Evolutionary conservation across 73 alveolate genomes (phyloP).

Genomic region (Paramecium biaurelia): DNA sequence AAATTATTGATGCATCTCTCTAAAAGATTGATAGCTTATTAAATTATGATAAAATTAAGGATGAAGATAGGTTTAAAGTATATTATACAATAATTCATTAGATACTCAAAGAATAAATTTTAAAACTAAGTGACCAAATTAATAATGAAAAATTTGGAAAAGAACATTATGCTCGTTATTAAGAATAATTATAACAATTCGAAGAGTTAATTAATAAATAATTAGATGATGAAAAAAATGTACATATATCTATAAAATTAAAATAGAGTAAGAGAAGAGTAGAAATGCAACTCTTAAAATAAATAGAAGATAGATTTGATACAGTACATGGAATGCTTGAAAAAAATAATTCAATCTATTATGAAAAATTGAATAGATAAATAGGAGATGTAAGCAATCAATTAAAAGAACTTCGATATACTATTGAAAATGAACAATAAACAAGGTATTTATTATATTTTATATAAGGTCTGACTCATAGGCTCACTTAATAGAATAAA

Average conservation of each 20-base stretch:
- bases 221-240: constrained; percentile 12
- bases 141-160: not conserved
- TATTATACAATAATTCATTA: not conserved
- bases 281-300: not conserved
- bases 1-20: constrained; percentile 11
- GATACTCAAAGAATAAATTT: not conserved
- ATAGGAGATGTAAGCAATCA: constrained; percentile 3
- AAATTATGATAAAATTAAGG: constrained; percentile 34
- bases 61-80: constrained; percentile 37
- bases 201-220: not conserved
- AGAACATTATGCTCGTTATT: not conserved
- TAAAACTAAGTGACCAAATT: not conserved
- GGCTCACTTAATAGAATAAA: constrained; percentile 11
- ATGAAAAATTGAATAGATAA: not conserved
- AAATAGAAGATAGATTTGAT: constrained; percentile 35
- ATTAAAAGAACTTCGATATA: not conserved
- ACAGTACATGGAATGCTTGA: constrained; percentile 13
- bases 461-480: not conserved
- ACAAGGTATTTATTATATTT: not conserved
- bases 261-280: constrained; percentile 22
- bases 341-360: not conserved
- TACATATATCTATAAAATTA: not conserved
- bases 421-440: constrained; percentile 15
- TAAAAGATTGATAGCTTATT: constrained; percentile 16
- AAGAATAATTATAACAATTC: not conserved